Base-by-base conservation (phyloP, 73 alveolate species). In the Tetrahymena thermophila region DNA sequence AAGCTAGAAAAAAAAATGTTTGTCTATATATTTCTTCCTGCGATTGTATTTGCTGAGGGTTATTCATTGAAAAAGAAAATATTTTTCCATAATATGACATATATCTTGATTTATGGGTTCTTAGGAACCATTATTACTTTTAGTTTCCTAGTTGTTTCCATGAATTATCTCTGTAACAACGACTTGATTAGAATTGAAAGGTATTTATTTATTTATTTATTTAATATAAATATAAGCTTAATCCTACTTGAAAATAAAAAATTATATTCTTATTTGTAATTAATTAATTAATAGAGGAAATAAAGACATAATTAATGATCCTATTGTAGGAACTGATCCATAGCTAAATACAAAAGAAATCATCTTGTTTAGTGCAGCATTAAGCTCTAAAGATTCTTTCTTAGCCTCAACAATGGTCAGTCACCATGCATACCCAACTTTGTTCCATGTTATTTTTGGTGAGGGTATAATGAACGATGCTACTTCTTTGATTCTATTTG, bases 401-500 rank as follows among this genome's bases (percentile, higher is more conserved):
- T 98, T 98, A 34, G 99, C 99, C 28, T 96, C 97, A 50, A 94
- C 98, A 16, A 94, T 98, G 95, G 96, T 98, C 19, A 97, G 96
- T 28, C 97, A 96, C 93, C 97, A 96, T 83, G 97, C 96, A 55
- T 93, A 96, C 95, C 99, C 99, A 11, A 98, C 97, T 89, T 96
- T 98, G 37, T 98, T 97, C 96, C 94, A 97, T 40, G 93, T 98
- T 55, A 97, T 97, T 35, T 98, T 98, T 85, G 99, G 99, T 1
- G 99, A 97, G 89, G 99, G 99, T 38, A 98, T 98, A 38, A 97
- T 97, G 40, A 98, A 98, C 89, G 99, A 98, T 97, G 99, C 99
- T 25, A 99, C 97, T 40, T 98, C 98, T 58, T 97, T 98, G 50
- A 97, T 97, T 58, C 96, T 98, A n/a, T 98, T 97, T 96, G 97